Evolutionary conservation across 768 basidiomycete genomes (phyloP), one percentile per base, ranked within the genome.

Genomic region (Austroboletus eburneus): DNA sequence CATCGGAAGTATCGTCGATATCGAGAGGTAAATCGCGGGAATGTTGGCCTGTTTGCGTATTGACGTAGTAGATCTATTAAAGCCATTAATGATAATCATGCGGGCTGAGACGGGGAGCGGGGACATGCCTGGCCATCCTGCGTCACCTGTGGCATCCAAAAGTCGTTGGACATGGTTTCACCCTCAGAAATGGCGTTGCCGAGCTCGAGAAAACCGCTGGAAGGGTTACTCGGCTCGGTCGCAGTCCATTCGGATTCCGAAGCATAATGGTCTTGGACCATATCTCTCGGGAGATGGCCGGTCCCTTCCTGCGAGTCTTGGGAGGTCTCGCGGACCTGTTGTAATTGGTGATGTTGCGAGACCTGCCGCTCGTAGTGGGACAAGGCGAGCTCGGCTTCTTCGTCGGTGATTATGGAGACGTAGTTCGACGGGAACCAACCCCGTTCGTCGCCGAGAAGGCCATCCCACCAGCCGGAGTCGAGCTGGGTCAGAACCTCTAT

Each of bases 401-500:
- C 84, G 51, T 90, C 87, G 21, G 81, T 76, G 46, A 97, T 81
- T 37, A 79, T 63, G 39, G 74, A 70, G 37, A 96, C 93, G 71
- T 96, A 98, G 71, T 98, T 99, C 55, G 88, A 91, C 18, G 95
- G 95, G 68, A 99, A 95, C 91, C 91, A 95, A 47, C 95, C 95
- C 42, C 95, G 81, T 64, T 88, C 85, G 45, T 90, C 87, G 39
- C 83, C 81, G 18, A 96, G 75, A 49, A 96, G 72, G 5, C 95
- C 95, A 65, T 99, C 95, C 96, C 94, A 97, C 95, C 95, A 99
- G 14, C 95, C 95, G 5, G 89, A 89, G 30, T 90, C 87, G 45
- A 97, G 81, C 57, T 84, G 85, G 10, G 87, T 89, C 43, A 95
- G 76, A 49, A 98, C 91, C 66, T 97, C 91, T 54, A 99, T 96